Evolutionary conservation across 129 eudicot species (phyloP).

Genomic region (Oenanthe sinensis): DNA sequence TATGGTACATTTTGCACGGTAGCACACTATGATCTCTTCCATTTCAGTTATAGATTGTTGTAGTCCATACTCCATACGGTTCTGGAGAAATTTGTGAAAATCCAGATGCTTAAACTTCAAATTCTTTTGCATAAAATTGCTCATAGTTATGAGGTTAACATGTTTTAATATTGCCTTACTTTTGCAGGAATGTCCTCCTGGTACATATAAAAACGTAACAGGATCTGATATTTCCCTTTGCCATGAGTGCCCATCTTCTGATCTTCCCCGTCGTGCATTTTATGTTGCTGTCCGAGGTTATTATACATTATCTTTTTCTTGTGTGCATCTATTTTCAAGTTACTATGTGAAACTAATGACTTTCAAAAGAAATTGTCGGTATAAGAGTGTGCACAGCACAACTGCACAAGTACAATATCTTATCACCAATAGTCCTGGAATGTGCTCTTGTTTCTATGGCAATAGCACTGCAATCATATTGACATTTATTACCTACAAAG

Average conservation of each 20-base stretch:
- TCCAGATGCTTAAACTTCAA: neutral
- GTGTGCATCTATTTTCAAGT: neutral
- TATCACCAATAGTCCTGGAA: neutral
- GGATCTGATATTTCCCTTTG: constrained; percentile 86
- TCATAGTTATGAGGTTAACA: neutral
- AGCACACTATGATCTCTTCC: constrained; percentile 7
- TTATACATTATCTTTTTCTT: neutral
- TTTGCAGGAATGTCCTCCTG: constrained; percentile 85
- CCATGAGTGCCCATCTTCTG: constrained; percentile 52
- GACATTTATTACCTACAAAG: neutral
- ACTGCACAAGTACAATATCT: neutral
- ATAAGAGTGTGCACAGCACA: neutral
- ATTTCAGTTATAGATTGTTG: constrained; percentile 5
- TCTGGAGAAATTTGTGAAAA: neutral
- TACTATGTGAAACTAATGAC: neutral
- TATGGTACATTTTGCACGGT: constrained; percentile 84
- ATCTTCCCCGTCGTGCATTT: constrained; percentile 85
- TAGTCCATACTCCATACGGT: neutral
- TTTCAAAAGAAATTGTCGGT: neutral
- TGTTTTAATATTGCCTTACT: constrained; percentile 6
- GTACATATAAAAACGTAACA: constrained; percentile 83
- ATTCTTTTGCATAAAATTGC: neutral
- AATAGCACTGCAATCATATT: neutral
- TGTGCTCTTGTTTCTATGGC: neutral
- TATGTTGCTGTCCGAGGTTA: constrained; percentile 75